Percentiles rank a stretch among this genome's conserved stretches.
phyloP scores from a whole-genome alignment of 2,329 filamentous ascomycete genomes.

The Byssothecium circinans region DNA sequence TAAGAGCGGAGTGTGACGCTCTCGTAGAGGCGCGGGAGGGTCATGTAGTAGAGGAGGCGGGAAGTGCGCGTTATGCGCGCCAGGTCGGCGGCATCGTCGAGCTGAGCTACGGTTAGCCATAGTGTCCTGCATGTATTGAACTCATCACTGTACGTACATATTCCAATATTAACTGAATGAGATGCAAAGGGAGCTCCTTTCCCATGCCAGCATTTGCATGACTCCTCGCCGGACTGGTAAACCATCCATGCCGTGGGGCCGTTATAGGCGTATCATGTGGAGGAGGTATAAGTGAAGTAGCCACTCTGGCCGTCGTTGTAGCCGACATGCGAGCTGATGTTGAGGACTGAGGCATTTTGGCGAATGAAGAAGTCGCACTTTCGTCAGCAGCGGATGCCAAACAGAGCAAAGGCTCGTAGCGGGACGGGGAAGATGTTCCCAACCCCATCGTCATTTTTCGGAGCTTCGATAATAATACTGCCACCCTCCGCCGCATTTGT shows the following conservation, averaged over 20 bases:
- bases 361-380: too few relatives aligned
- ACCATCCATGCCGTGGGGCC: conserved; percentile 33
- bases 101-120: conserved; percentile 36
- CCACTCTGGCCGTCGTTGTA: neutral
- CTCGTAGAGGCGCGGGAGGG: conserved; percentile 62
- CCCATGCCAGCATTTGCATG: conserved; percentile 32
- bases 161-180: conserved; percentile 60
- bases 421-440: too few relatives aligned
- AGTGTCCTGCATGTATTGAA: conserved; percentile 3
- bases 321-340: neutral
- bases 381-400: too few relatives aligned
- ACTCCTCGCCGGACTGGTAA: conserved; percentile 38
- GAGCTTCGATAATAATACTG: too few relatives aligned
- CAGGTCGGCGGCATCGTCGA: conserved; percentile 61
- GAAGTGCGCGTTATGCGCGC: conserved; percentile 62
- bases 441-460: too few relatives aligned
- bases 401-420: too few relatives aligned
- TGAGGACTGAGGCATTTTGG: too few relatives aligned
- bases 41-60: conserved; percentile 66
- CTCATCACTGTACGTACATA: conserved; percentile 47
- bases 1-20: conserved; percentile 60
- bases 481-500: conserved; percentile 14
- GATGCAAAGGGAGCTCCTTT: conserved; percentile 57
- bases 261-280: conserved; percentile 7
- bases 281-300: neutral